Evolutionary conservation across 306 rosid species (phyloP), one percentile per base, ranked within the genome.

Genomic region (Acacia crassicarpa): DNA sequence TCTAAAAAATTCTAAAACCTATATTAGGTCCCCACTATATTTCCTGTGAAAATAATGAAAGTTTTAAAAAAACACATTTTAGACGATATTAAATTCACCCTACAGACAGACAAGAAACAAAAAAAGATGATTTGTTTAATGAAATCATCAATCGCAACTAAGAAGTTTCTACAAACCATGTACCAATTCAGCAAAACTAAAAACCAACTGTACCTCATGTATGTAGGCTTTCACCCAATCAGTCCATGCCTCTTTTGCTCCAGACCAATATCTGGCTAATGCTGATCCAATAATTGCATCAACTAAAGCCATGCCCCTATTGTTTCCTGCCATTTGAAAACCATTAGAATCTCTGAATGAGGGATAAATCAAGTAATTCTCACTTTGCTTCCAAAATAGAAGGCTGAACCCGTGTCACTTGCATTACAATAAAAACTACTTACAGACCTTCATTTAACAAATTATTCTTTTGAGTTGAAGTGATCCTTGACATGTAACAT

Each of bases 281-380:
- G 97, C 88, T 46, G 98, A 94, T 84, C 98, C 98, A 76, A 90
- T 22, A 0, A 91, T 91, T 45, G 97, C 98, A 78, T 97, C 97
- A 33, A 89, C 92, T 69, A 94, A 78, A 51, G 98, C 98, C 98
- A 92, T 91, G 91, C 98, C 92, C 35, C 98, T 13, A 87, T 84
- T 53, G 98, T 90, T 87, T 92, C 98, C 98, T 92, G 90, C 4
- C 38, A 68, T 15, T 13, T 66, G 13, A 49, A 51, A 69, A 53
- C 33, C 38, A 38, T 38, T 51, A 16, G 5, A 67, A 67, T 67
- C 46, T 48, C 23, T 32, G 16, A 17, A 73, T 73, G 63, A 73
- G 77, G 45, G 56, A 23, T 9, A 74, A 8, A 51, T 51, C n/a
- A 3, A 17, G 27, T 30, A 9, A 73, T 27, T 49, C 19, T 35